A percentile compares a stretch with the other conserved stretches of the same genome.
phyloP scores from a whole-genome alignment of 2,329 filamentous ascomycete species.

The Fusarium bulbicola region DNA sequence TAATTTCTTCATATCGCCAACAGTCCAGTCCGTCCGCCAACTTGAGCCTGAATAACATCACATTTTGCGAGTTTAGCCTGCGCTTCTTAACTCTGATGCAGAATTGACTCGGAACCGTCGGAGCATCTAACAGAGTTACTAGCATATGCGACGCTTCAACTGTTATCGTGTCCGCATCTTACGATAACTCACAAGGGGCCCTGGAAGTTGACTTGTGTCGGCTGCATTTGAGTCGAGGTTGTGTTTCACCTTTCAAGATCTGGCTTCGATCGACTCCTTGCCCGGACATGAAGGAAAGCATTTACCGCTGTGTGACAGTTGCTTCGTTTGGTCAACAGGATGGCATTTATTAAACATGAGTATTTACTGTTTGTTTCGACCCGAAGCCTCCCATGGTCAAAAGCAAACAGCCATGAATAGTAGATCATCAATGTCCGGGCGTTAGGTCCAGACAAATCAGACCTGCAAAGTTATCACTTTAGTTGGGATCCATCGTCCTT shows the following conservation, averaged over 20 bases:
- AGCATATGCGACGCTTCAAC: slow-evolving; percentile 2
- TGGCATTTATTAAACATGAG: neutral
- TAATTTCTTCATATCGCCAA: slow-evolving; percentile 21
- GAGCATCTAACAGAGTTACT: neutral
- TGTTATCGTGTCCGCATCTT: slow-evolving; percentile 24
- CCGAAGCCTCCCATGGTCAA: neutral
- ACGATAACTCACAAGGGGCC: slow-evolving; percentile 20
- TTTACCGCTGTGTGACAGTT: slow-evolving; percentile 10
- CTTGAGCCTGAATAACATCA: neutral
- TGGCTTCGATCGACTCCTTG: slow-evolving; percentile 15
- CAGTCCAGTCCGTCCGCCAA: neutral
- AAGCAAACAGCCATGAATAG: neutral
- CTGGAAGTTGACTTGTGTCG: neutral
- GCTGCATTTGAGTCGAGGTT: neutral
- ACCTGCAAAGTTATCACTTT: neutral
- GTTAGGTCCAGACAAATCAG: neutral
- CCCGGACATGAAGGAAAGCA: neutral
- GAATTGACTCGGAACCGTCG: slow-evolving; percentile 1
- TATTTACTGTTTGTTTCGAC: neutral
- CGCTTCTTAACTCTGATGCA: neutral
- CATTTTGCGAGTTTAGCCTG: neutral
- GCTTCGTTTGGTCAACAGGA: neutral
- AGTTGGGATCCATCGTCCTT: neutral
- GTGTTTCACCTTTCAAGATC: slow-evolving; percentile 36
- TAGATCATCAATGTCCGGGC: neutral